These are phyloP conservation scores for Nicotiana sylvestris DNA, from an alignment of 257 asterid species.

Conservation along the genomic window DNA sequence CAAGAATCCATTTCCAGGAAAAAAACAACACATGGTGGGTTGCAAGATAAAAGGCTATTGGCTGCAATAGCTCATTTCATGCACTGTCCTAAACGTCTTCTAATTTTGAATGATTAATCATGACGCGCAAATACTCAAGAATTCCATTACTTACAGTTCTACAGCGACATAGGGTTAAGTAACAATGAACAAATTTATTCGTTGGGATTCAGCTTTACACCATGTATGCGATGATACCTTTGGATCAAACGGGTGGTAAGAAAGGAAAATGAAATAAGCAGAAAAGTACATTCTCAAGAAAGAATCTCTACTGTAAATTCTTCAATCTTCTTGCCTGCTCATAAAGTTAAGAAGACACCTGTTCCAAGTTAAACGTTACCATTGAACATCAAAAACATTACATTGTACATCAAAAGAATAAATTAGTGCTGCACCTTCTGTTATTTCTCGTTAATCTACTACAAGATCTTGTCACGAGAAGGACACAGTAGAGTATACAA, in stretches of 20 bases:
- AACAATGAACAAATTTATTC: slow-evolving; percentile 3
- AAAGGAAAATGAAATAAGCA: slow-evolving; percentile 17
- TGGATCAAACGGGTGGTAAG: not conserved
- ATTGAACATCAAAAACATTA: slow-evolving; percentile 29
- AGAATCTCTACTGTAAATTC: slow-evolving; percentile 17
- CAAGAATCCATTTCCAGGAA: not conserved
- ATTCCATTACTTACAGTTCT: not conserved
- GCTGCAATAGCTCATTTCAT: not conserved
- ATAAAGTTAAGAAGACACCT: slow-evolving; percentile 21
- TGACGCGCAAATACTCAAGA: not conserved
- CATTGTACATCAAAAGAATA: slow-evolving; percentile 36
- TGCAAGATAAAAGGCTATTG: not conserved
- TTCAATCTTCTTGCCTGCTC: slow-evolving; percentile 17
- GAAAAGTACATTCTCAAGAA: slow-evolving; percentile 24
- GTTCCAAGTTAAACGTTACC: slow-evolving; percentile 31
- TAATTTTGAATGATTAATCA: not conserved
- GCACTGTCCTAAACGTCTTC: not conserved
- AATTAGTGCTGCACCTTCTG: slow-evolving; percentile 33
- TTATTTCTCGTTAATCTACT: slow-evolving; percentile 23
- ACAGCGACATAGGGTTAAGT: too few species aligned
- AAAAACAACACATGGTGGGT: not conserved
- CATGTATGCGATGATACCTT: slow-evolving; percentile 18
- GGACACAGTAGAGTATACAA: slow-evolving; percentile 32
- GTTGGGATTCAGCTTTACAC: slow-evolving; percentile 22
- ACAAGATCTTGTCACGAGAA: slow-evolving; percentile 9